These are phyloP conservation scores for Setaria viridis DNA, from an alignment of 202 grass and related monocot species.

Conservation along the genomic window DNA sequence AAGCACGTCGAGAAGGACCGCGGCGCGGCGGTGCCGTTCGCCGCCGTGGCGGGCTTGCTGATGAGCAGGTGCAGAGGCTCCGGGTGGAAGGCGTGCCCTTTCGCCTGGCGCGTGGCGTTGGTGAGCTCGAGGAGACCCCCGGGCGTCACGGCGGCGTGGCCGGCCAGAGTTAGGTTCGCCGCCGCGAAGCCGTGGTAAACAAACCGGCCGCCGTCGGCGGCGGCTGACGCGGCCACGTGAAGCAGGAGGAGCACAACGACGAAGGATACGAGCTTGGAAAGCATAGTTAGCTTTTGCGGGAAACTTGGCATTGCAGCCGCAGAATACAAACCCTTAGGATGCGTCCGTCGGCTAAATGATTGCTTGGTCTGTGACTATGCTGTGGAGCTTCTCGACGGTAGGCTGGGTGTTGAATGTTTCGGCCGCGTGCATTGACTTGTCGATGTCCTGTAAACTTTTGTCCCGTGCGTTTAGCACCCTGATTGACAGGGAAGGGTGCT, in stretches of 20 bases:
- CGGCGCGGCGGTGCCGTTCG: background rate
- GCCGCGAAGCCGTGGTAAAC: slow-evolving; percentile 32
- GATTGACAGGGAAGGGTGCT: no score
- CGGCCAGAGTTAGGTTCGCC: slow-evolving; percentile 31
- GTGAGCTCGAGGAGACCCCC: slow-evolving; percentile 39
- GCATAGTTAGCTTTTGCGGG: background rate
- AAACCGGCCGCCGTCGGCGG: slow-evolving; percentile 8
- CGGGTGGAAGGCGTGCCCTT: slow-evolving; percentile 47
- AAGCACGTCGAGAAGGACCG: slow-evolving; percentile 48
- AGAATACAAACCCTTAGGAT: no score
- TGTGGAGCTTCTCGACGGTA: no score
- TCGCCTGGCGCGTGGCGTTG: slow-evolving; percentile 30
- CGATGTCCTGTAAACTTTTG: no score
- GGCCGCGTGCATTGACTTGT: no score
- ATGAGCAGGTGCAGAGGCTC: slow-evolving; percentile 10
- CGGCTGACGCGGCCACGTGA: background rate
- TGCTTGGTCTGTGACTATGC: no score
- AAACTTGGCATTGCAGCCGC: no score
- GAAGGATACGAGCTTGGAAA: no score
- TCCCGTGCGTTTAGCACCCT: no score
- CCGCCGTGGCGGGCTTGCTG: background rate
- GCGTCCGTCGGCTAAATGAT: no score
- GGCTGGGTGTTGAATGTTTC: no score
- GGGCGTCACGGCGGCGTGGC: slow-evolving; percentile 33
- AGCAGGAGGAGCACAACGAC: background rate